phyloP scores from a whole-genome alignment of 441 rosid genomes.

The Cnidoscolus chayamansa region DNA sequence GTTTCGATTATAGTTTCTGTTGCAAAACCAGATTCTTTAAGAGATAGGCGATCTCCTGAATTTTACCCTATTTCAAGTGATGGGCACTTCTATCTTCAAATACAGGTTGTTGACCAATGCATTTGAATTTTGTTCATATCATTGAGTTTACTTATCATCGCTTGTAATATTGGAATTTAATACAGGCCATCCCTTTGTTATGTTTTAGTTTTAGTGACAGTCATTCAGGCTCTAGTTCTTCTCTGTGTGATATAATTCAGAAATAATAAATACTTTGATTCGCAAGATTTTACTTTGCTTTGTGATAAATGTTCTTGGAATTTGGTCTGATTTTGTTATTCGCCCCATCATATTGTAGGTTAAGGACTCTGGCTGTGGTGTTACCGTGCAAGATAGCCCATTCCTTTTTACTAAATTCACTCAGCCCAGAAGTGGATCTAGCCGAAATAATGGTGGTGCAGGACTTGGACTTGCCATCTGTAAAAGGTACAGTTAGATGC shows the following conservation, averaged over 20 bases:
- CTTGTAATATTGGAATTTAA: neutral
- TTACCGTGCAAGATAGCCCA: conserved; percentile 67
- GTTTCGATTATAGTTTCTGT: conserved; percentile 62
- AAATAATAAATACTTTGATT: no score
- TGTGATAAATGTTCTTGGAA: neutral
- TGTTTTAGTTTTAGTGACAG: neutral
- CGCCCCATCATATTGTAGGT: conserved; percentile 45
- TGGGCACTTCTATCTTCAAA: conserved; percentile 65
- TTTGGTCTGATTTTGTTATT: conserved; percentile 9
- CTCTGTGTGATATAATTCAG: no score
- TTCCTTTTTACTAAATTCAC: conserved; percentile 62
- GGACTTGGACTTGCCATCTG: conserved; percentile 93
- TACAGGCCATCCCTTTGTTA: conserved; percentile 12
- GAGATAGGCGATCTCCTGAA: conserved; percentile 70
- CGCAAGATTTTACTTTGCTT: neutral
- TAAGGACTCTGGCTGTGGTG: conserved; percentile 83
- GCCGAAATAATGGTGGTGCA: conserved; percentile 42
- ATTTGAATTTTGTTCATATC: conserved; percentile 7
- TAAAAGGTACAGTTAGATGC: conserved; percentile 49
- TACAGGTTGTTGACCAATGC: conserved; percentile 54
- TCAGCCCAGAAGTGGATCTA: conserved; percentile 50
- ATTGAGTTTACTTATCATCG: neutral
- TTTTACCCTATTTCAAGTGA: conserved; percentile 51
- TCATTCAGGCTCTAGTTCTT: neutral
- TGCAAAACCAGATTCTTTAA: conserved; percentile 68